phyloP scores from a whole-genome alignment of 768 basidiomycete species.

The Suillus discolor region DNA sequence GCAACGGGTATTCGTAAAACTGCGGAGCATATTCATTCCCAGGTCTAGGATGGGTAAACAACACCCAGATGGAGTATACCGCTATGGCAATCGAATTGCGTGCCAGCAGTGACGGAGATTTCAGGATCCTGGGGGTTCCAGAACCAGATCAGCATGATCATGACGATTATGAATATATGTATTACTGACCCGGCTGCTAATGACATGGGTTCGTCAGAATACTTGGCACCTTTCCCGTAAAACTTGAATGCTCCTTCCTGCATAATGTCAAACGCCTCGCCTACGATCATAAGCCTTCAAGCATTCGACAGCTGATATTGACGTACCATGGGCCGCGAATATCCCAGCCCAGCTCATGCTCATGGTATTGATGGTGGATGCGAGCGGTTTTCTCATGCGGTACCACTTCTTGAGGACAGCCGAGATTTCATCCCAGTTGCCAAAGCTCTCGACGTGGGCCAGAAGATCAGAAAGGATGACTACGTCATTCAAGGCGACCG shows the following conservation, averaged over 20 bases:
- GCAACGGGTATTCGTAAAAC: background rate
- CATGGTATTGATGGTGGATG: conserved; percentile 83
- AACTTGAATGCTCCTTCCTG: background rate
- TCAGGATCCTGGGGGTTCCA: background rate
- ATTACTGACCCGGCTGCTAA: background rate
- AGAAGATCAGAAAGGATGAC: conserved; percentile 67
- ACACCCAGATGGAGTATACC: background rate
- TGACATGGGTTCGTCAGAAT: background rate
- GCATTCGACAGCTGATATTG: background rate
- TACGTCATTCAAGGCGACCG: conserved; percentile 84
- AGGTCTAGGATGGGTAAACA: background rate
- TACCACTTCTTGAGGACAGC: conserved; percentile 66
- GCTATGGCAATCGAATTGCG: background rate
- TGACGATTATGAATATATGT: background rate
- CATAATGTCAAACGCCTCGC: background rate
- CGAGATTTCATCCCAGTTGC: conserved; percentile 51
- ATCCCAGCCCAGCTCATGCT: conserved; percentile 88
- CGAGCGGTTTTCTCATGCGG: conserved; percentile 75
- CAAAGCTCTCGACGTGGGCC: conserved; percentile 36
- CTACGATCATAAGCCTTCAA: background rate
- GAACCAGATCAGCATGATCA: background rate
- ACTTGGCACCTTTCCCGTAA: background rate
- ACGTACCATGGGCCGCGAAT: conserved; percentile 85
- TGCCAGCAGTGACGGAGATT: background rate
- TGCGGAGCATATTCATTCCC: background rate